Evolutionary conservation across 2,329 filamentous ascomycete species (phyloP).

Genomic region (Paecilomyces niveus): DNA sequence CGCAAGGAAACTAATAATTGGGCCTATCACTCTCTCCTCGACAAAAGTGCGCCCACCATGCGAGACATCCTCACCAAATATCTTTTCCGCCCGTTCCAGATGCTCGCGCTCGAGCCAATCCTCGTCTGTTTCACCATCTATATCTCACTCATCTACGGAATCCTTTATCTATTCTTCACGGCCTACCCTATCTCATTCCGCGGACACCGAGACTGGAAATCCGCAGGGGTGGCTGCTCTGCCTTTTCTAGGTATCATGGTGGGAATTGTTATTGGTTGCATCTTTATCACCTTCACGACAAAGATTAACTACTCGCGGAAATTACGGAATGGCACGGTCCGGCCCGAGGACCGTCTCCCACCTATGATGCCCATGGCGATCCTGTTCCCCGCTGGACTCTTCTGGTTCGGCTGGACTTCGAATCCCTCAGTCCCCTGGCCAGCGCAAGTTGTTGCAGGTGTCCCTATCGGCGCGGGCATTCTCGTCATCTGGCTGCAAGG

Average conservation of each 20-base stretch:
- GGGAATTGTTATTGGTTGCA: conserved; percentile 31
- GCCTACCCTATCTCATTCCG: conserved; percentile 31
- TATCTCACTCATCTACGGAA: conserved; percentile 26
- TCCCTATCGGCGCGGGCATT: conserved; percentile 37
- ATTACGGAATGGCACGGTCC: conserved; percentile 10
- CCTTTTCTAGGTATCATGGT: conserved; percentile 41
- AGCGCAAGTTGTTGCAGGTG: conserved; percentile 38
- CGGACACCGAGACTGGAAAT: conserved; percentile 34
- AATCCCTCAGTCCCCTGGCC: conserved; percentile 37
- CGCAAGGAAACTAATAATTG: conserved; percentile 43
- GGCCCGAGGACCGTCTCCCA: conserved; percentile 40
- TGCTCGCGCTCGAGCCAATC: conserved; percentile 43
- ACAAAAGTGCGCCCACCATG: conserved; percentile 30
- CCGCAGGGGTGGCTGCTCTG: conserved; percentile 34
- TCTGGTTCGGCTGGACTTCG: conserved; percentile 46
- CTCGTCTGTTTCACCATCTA: conserved; percentile 38
- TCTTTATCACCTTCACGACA: conserved; percentile 21
- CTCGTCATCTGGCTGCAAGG: conserved; percentile 38
- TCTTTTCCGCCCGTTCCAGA: conserved; percentile 31
- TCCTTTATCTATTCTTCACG: conserved; percentile 24
- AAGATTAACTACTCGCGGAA: conserved; percentile 22
- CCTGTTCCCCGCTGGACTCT: conserved; percentile 40
- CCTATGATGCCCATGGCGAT: conserved; percentile 40
- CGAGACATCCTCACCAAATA: conserved; percentile 33
- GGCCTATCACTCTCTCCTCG: conserved; percentile 37